Evolutionary conservation across 441 rosid genomes (phyloP), one percentile per base, ranked within the genome.

Genomic region (Flueggea neowawraea): DNA sequence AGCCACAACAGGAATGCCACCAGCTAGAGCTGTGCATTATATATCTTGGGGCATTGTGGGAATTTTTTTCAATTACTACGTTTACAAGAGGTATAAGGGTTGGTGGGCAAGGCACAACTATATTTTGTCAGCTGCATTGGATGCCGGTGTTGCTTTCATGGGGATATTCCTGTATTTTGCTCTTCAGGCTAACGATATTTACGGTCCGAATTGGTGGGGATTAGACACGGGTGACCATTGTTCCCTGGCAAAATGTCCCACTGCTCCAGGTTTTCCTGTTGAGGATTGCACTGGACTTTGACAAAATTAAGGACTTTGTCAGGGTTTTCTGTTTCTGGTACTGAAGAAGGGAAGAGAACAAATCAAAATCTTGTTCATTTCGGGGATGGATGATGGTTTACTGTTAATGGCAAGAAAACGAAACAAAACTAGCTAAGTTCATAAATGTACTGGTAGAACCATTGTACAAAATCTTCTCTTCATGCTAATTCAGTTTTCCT

Each of bases 81-180:
- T 88, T n/a, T 88, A 81, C 73, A 87, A 69, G 15, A 78, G 52
- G 78, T 77, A 58, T 68, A 90, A 82, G 70, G 65, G 39, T 43
- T 90, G 98, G 96, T 90, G 98, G 98, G 94, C 84, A 1, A 81
- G 89, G 60, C 84, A 90, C 58, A 92, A 71, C 57, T 88, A 90
- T 67, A 78, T 92, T 39, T 69, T 87, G 57, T 84, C 95, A 0
- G 97, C 96, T 45, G 97, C 78, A 49, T 52, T 88, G 64, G 92
- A 85, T 75, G 96, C 96, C 11, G 96, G 97, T 7, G 64, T 88
- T 6, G 95, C 87, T 0, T 75, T 90, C 67, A 78, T 84, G 87
- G 95, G 82, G 8, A 69, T 88, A 10, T 6, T 86, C 64, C 71
- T 93, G 16, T 90, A 70, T 67, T 80, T 88, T 13, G 54, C 78